Percentiles rank a stretch among this genome's conserved stretches.
Evolutionary conservation across 1,139 yeast species (phyloP).

Genomic region (Wickerhamomyces sp.): DNA sequence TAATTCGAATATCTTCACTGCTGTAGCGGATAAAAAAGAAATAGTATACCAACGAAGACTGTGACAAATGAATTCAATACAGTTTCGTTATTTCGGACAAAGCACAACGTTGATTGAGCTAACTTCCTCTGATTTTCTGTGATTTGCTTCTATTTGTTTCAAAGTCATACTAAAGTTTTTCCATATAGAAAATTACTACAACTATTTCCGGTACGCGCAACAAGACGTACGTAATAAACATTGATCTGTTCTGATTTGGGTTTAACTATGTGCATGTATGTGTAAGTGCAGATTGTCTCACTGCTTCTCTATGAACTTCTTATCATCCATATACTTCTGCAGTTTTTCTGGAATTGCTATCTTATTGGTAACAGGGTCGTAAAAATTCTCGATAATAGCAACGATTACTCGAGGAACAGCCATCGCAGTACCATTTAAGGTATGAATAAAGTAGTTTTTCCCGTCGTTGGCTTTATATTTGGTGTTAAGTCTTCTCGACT

Average conservation of each 20-base stretch:
- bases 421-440: constrained; percentile 93
- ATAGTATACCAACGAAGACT: too few species aligned
- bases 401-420: constrained; percentile 91
- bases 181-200: too few species aligned
- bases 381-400: constrained; percentile 82
- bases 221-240: neutral
- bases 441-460: constrained; percentile 56
- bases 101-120: neutral
- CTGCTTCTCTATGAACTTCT: constrained; percentile 15
- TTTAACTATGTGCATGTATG: neutral
- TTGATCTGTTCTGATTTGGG: neutral
- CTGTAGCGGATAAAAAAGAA: too few species aligned
- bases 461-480: constrained; percentile 37
- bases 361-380: constrained; percentile 52
- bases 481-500: constrained; percentile 77
- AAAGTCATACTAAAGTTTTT: neutral
- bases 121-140: neutral
- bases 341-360: constrained; percentile 68
- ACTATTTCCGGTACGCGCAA: neutral
- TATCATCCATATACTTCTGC: constrained; percentile 61
- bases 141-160: neutral
- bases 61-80: too few species aligned
- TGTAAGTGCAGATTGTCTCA: neutral
- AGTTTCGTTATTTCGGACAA: too few species aligned
- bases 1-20: too few species aligned